A percentile compares a stretch with the other conserved stretches of the same genome.
These are phyloP conservation scores for Aspergillus hancockii DNA, from an alignment of 495 filamentous ascomycete species.

Conservation along the genomic window DNA sequence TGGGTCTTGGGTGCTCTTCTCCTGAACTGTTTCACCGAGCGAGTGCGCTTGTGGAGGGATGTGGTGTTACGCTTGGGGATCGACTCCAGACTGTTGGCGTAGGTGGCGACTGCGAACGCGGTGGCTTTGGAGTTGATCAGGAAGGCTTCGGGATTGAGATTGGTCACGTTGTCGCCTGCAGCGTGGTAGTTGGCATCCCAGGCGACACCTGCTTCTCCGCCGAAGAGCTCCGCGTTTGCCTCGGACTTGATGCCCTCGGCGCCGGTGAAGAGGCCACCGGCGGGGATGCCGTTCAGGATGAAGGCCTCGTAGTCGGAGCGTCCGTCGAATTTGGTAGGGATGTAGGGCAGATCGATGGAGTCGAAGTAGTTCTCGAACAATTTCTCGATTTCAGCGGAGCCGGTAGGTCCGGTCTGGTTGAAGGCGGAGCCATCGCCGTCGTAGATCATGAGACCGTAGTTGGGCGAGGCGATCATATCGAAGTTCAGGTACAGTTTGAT, in stretches of 20 bases:
- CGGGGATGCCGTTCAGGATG: slow-evolving; percentile 61
- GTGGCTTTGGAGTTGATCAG: slow-evolving; percentile 61
- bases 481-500: slow-evolving; percentile 73
- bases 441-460: slow-evolving; percentile 68
- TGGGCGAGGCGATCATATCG: slow-evolving; percentile 77
- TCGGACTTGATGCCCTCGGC: slow-evolving; percentile 67
- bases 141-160: slow-evolving; percentile 61
- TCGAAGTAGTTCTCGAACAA: slow-evolving; percentile 63
- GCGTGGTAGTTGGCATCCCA: slow-evolving; percentile 67
- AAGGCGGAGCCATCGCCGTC: slow-evolving; percentile 68
- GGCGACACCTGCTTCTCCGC: slow-evolving; percentile 58
- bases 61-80: slow-evolving; percentile 30
- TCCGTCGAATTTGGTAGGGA: slow-evolving; percentile 59
- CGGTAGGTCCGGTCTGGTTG: slow-evolving; percentile 61
- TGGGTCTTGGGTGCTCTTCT: slow-evolving; percentile 12
- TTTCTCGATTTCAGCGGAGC: slow-evolving; percentile 62
- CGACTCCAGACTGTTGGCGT: slow-evolving; percentile 53
- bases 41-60: slow-evolving; percentile 4
- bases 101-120: slow-evolving; percentile 64
- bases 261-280: slow-evolving; percentile 68
- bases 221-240: slow-evolving; percentile 56
- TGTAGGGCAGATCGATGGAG: slow-evolving; percentile 38
- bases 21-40: slow-evolving; percentile 8
- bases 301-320: slow-evolving; percentile 72
- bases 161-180: slow-evolving; percentile 57